These are phyloP conservation scores for Mycena albidolilacea DNA, from an alignment of 768 basidiomycete genomes.

Conservation along the genomic window DNA sequence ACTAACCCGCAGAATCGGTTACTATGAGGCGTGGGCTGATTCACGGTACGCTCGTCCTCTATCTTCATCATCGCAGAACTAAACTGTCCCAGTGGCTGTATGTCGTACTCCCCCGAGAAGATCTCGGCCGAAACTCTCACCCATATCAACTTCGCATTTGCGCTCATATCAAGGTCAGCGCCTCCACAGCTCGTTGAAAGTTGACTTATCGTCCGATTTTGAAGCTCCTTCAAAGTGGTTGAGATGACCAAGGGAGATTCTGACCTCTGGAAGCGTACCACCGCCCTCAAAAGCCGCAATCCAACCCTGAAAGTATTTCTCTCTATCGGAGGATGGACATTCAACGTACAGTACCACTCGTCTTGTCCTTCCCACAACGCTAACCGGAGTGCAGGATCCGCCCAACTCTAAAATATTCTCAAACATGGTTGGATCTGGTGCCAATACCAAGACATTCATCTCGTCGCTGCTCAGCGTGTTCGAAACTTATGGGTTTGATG, in stretches of 20 bases:
- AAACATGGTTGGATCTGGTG: slow-evolving; percentile 10
- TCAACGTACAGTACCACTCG: slow-evolving; percentile 15
- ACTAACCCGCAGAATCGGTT: too few species aligned
- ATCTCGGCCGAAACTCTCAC: too few species aligned
- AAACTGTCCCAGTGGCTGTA: too few species aligned
- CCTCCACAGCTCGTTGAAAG: too few species aligned
- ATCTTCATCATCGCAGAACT: too few species aligned
- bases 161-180: too few species aligned
- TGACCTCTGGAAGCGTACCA: too few species aligned
- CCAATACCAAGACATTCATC: slow-evolving; percentile 27
- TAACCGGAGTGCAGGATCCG: slow-evolving; percentile 9
- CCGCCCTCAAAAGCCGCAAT: slow-evolving; percentile 25
- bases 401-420: slow-evolving; percentile 21
- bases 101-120: too few species aligned
- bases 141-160: too few species aligned
- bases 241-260: slow-evolving; percentile 19
- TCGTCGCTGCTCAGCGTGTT: slow-evolving; percentile 2
- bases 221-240: slow-evolving; percentile 16
- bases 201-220: too few species aligned
- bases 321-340: slow-evolving; percentile 34
- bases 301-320: slow-evolving; percentile 31
- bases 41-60: too few species aligned
- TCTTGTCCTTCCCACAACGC: background rate
- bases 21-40: too few species aligned
- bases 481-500: slow-evolving; percentile 25